Percentiles rank a stretch among this genome's conserved stretches.
These are phyloP conservation scores for Fusarium bactridioides DNA, from an alignment of 2,329 filamentous ascomycete genomes.

Conservation along the genomic window DNA sequence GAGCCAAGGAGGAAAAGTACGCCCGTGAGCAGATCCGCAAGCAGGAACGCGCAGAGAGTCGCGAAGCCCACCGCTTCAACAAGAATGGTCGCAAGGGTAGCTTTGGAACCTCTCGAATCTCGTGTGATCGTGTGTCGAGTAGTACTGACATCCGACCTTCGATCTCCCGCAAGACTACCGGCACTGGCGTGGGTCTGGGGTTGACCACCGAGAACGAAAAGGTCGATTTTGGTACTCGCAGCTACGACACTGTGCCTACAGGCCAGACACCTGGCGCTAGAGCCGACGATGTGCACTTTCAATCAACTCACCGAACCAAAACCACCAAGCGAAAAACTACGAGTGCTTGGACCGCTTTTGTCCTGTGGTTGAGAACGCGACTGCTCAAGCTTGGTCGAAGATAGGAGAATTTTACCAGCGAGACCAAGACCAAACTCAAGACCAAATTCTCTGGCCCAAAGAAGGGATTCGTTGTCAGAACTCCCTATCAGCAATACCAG, in stretches of 20 bases:
- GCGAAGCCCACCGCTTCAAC: conserved; percentile 62
- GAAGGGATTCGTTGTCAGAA: conserved; percentile 17
- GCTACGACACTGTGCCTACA: conserved; percentile 55
- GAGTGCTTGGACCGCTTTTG: conserved; percentile 68
- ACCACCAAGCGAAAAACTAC: conserved; percentile 68
- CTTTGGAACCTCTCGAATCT: conserved; percentile 44
- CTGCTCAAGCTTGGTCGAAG: conserved; percentile 52
- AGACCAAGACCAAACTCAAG: conserved; percentile 26
- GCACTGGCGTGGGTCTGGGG: conserved; percentile 26
- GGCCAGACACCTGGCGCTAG: conserved; percentile 39
- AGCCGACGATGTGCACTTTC: conserved; percentile 55
- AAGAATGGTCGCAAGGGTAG: conserved; percentile 54
- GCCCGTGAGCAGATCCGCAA: conserved; percentile 66
- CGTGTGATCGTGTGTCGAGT: conserved; percentile 46
- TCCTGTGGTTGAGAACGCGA: conserved; percentile 69
- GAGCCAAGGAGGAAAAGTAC: conserved; percentile 68
- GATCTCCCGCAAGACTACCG: conserved; percentile 42
- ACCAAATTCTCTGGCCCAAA: conserved; percentile 13
- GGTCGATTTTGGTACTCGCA: conserved; percentile 53
- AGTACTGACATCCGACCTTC: conserved; percentile 43
- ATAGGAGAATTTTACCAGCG: conserved; percentile 42
- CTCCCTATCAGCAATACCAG: conserved; percentile 17
- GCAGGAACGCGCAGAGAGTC: conserved; percentile 65
- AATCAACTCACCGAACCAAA: conserved; percentile 52
- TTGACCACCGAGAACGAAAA: conserved; percentile 50